These are phyloP conservation scores for Ramaria rubella DNA, from an alignment of 768 basidiomycete species.

Conservation along the genomic window DNA sequence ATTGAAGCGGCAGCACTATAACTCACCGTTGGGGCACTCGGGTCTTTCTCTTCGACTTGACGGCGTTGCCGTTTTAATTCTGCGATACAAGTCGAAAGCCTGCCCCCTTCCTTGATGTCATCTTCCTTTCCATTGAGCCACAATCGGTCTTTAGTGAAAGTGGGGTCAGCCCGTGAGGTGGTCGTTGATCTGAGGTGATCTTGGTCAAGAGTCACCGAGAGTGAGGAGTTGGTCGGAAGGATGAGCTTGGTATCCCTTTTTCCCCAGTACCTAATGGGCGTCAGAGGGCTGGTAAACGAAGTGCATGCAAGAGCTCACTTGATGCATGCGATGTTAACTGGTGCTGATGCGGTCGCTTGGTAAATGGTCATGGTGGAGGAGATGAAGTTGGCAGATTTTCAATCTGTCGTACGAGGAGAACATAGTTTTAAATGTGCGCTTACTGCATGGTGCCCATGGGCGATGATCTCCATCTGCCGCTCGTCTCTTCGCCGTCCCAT, in stretches of 20 bases:
- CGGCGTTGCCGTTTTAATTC: slow-evolving; percentile 80
- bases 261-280: slow-evolving; percentile 84
- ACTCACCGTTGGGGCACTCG: slow-evolving; percentile 58
- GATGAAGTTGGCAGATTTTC: not conserved
- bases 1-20: not conserved
- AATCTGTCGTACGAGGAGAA: not conserved
- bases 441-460: not conserved
- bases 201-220: slow-evolving; percentile 96
- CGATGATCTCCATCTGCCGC: not conserved
- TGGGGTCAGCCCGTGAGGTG: slow-evolving; percentile 76
- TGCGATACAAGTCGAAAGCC: slow-evolving; percentile 76
- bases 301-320: slow-evolving; percentile 50
- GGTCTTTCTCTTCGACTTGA: slow-evolving; percentile 63
- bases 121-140: slow-evolving; percentile 97
- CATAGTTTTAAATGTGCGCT: not conserved
- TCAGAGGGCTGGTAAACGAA: slow-evolving; percentile 9
- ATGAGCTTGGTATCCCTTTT: slow-evolving; percentile 95
- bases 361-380: slow-evolving; percentile 31
- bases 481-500: not conserved
- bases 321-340: slow-evolving; percentile 97
- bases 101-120: slow-evolving; percentile 72
- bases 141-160: slow-evolving; percentile 68
- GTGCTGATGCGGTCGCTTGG: slow-evolving; percentile 87
- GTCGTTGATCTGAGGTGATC: slow-evolving; percentile 94
- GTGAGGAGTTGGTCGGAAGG: slow-evolving; percentile 93